Evolutionary conservation across 1,284 basidiomycete species (phyloP).

Genomic region (Bondarzewia mesenterica): DNA sequence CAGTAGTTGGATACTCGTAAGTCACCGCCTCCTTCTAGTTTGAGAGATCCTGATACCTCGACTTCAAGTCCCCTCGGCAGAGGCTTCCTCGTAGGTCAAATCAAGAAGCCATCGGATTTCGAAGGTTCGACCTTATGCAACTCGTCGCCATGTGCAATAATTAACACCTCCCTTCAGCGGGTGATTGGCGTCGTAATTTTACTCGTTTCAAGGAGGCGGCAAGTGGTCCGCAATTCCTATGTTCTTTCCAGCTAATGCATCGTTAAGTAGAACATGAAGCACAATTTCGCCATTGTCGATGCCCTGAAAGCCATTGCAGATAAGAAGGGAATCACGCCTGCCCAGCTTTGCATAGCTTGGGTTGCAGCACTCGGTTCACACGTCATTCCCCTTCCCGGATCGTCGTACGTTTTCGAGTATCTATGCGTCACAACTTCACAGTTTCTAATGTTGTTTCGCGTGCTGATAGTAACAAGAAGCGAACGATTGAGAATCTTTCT

Average conservation of each 20-base stretch:
- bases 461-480: slow-evolving; percentile 21
- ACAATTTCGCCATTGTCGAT: slow-evolving; percentile 51
- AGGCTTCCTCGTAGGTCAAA: slow-evolving; percentile 46
- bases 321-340: slow-evolving; percentile 41
- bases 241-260: background rate
- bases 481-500: slow-evolving; percentile 38
- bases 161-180: slow-evolving; percentile 11
- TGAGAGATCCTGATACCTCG: background rate
- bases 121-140: slow-evolving; percentile 11
- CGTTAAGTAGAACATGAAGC: slow-evolving; percentile 31
- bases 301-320: slow-evolving; percentile 35
- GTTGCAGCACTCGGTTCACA: slow-evolving; percentile 37
- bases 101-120: slow-evolving; percentile 33
- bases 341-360: slow-evolving; percentile 60
- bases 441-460: background rate
- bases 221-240: background rate
- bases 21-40: background rate
- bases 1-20: slow-evolving; percentile 43
- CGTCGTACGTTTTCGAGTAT: slow-evolving; percentile 28
- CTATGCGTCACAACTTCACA: background rate
- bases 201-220: slow-evolving; percentile 29
- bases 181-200: slow-evolving; percentile 27
- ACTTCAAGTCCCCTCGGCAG: slow-evolving; percentile 37
- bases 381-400: slow-evolving; percentile 48
- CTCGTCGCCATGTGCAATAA: background rate